Conservation (phyloP, 2,329 filamentous ascomycete genomes). For the Claviceps pazoutovae region DNA sequence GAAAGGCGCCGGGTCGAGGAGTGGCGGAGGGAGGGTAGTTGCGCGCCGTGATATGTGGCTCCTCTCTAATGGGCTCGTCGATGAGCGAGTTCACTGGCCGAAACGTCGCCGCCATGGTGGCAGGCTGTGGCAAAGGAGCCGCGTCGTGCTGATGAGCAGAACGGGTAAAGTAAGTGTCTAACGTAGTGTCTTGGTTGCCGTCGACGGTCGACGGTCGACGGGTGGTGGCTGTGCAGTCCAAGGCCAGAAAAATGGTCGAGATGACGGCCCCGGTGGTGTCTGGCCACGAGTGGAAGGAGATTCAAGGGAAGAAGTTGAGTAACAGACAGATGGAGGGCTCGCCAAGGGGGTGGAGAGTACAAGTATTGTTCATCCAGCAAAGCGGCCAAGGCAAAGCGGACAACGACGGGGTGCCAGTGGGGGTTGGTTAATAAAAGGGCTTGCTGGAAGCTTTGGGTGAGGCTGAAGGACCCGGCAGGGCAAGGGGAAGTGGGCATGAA, state of each 20-base stretch:
- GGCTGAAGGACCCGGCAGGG: constrained; percentile 7
- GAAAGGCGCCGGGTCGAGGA: constrained; percentile 22
- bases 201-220: not conserved
- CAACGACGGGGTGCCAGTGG: not conserved
- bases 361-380: constrained; percentile 4
- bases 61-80: constrained; percentile 18
- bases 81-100: constrained; percentile 32
- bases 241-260: not conserved
- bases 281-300: constrained; percentile 3
- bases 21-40: constrained; percentile 16
- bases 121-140: not conserved
- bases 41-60: constrained; percentile 22
- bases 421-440: not conserved
- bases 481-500: not conserved
- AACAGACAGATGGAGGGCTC: constrained; percentile 4
- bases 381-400: constrained; percentile 1
- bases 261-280: constrained; percentile 10
- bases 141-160: not conserved
- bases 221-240: not conserved
- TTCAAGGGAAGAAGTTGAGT: constrained; percentile 6
- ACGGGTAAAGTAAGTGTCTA: not conserved
- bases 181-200: not conserved
- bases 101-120: constrained; percentile 33
- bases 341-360: constrained; percentile 6
- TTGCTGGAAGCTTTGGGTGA: constrained; percentile 4